Base-by-base conservation (phyloP, 441 rosid species). In the Adansonia madagascariensis region DNA sequence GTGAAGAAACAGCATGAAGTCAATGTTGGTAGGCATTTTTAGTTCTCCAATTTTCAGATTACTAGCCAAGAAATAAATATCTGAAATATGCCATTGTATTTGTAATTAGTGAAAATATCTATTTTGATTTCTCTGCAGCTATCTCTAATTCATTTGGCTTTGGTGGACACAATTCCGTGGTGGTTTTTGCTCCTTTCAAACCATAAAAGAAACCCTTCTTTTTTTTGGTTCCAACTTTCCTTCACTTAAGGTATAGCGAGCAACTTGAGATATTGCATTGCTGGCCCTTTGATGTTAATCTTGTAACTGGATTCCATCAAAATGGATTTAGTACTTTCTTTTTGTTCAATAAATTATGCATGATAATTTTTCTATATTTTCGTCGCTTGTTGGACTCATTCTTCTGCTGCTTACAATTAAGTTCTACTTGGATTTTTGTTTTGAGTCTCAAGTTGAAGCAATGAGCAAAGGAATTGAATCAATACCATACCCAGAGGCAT, bases 101-200 rank as follows among this genome's bases (percentile, higher is more conserved):
- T 3, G 11, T 8, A 14, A 63, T 47, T 66, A 14, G 55, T 55
- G 44, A 15, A 46, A 43, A 18, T 39, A 50, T 56, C 49, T 35
- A 14, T 56, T 0, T 60, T 53, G 15, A 15, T 62, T 60, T 44
- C 0, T 18, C 14, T 82, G 84, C 91, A 91, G 95, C 79, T 62
- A 89, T 89, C 77, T 91, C 95, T 41, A 88, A 89, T 66, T 91
- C 95, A 56, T 89, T 91, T 17, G 93, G 91, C 68, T 88, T 91
- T 52, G 93, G 95, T 6, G 92, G 95, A 35, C 95, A 88, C 86
- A 89, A 91, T 70, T 89, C 92, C 0, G 93, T 88, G 78, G 91
- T 89, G 49, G 92, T 87, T 67, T 88, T 91, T 43, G 90, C 91
- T 78, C 89, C 93, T 1, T 91, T 81, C 82, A 65, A 31, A 31